phyloP scores from a whole-genome alignment of 2,329 filamentous ascomycete genomes.

The Xylaria sp. region DNA sequence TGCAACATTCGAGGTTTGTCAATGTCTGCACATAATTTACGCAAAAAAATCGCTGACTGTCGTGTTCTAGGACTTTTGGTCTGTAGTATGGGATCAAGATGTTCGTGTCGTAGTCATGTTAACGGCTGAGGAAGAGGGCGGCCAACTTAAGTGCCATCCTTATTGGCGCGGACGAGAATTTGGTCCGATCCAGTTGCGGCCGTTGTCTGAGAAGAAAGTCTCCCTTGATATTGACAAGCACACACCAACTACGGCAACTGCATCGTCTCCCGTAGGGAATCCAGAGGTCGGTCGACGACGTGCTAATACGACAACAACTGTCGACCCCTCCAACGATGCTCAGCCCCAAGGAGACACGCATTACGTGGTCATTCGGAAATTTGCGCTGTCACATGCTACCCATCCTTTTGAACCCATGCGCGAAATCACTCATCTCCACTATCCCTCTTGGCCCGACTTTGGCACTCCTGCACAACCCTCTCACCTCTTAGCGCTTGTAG shows the following conservation, averaged over 20 bases:
- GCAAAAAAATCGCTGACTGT: constrained; percentile 36
- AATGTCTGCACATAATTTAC: neutral
- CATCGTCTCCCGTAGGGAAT: constrained; percentile 39
- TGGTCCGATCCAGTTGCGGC: constrained; percentile 75
- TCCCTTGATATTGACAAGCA: constrained; percentile 72
- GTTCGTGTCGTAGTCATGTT: constrained; percentile 95
- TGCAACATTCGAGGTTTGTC: constrained; percentile 82
- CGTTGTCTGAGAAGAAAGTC: constrained; percentile 81
- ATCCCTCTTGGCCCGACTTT: constrained; percentile 97
- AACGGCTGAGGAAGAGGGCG: constrained; percentile 91
- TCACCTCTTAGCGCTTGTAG: constrained; percentile 87
- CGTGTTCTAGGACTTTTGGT: constrained; percentile 85
- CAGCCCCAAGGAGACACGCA: constrained; percentile 62
- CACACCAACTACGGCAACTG: constrained; percentile 46
- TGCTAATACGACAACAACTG: constrained; percentile 59
- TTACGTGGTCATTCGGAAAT: constrained; percentile 84
- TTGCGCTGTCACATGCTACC: constrained; percentile 76
- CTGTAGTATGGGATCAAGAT: constrained; percentile 95
- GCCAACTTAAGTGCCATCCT: constrained; percentile 91
- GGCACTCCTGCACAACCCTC: constrained; percentile 87
- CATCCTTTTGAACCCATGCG: constrained; percentile 85
- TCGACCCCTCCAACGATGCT: constrained; percentile 40
- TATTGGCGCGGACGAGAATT: constrained; percentile 88
- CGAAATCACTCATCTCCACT: constrained; percentile 93
- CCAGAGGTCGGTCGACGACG: constrained; percentile 55